Conservation (phyloP, 305 asterid species). For the Solanum hybrid region DNA sequence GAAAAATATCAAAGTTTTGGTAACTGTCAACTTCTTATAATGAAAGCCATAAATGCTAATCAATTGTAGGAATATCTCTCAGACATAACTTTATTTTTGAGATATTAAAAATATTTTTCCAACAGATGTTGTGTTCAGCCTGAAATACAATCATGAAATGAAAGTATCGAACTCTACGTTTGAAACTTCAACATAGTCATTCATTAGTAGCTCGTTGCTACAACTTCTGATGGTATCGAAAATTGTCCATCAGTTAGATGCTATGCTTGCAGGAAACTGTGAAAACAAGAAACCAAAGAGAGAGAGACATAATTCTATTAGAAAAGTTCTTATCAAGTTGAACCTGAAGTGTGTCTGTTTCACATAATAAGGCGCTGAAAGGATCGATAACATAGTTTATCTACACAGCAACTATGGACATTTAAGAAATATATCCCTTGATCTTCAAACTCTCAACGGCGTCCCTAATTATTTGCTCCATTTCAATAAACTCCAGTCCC, state of each 20-base stretch:
- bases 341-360: neutral
- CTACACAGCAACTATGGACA: neutral
- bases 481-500: slow-evolving; percentile 60
- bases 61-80: neutral
- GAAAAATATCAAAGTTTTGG: neutral
- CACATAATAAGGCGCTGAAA: neutral
- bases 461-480: slow-evolving; percentile 77
- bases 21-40: neutral
- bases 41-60: neutral
- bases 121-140: neutral
- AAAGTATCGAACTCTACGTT: accelerated
- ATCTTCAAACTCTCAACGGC: slow-evolving; percentile 63
- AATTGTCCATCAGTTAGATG: neutral
- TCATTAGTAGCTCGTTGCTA: neutral
- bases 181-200: neutral
- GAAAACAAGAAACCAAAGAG: neutral
- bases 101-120: neutral
- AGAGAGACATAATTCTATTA: neutral
- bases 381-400: neutral
- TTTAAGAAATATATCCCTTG: slow-evolving; percentile 50
- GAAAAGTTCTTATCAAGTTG: neutral
- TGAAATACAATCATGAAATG: neutral
- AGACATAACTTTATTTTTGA: neutral
- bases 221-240: neutral
- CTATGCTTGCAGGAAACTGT: neutral